Evolutionary conservation across 2,329 filamentous ascomycete genomes (phyloP), one percentile per base, ranked within the genome.

Genomic region (Westerdykella sp.): DNA sequence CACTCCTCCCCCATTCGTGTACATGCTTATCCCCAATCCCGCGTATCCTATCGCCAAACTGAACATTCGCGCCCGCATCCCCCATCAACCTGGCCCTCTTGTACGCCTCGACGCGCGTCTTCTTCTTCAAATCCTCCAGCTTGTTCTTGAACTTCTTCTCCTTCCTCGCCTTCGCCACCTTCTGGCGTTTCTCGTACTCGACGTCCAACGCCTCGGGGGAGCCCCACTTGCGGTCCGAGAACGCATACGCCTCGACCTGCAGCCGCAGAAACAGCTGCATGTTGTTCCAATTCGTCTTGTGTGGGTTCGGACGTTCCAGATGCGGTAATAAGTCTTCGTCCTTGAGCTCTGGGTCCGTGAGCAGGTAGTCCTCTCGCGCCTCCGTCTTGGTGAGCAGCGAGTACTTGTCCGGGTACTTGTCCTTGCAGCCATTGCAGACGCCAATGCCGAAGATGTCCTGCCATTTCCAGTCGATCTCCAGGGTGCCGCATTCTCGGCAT

Each of bases 221-320:
- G 0, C 93, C 93, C 93, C 93, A 98, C 70, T 96, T 96, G 51
- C 80, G 81, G 1, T 77, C 68, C 0, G 72, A 80, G 56, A 97
- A 84, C 0, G 91, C 93, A 62, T 96, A 96, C 44, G 89, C 88
- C 62, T 98, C 93, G 2, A 98, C 87, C 62, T 98, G 93, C 47
- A 81, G 94, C 1, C 93, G 84, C 16, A 98, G 74, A 63, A 93
- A 98, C 2, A 98, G 78, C 84, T 95, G 95, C 93, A 98, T 98
- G 72, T 95, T 88, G 66, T 96, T 89, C 87, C 89, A 98, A 45
- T 90, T 89, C 0, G 85, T 82, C 65, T 96, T 96, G 69, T 96
- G 93, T 1, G 93, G 93, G 57, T 98, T 98, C 1, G 93, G 91
- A 28, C 84, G 83, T 42, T 86, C 85, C 7, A 98, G 76, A 64